Percentiles rank a stretch among this genome's conserved stretches.
Evolutionary conservation across 2,329 filamentous ascomycete species (phyloP).

Genomic region (Laburnicola sp.): DNA sequence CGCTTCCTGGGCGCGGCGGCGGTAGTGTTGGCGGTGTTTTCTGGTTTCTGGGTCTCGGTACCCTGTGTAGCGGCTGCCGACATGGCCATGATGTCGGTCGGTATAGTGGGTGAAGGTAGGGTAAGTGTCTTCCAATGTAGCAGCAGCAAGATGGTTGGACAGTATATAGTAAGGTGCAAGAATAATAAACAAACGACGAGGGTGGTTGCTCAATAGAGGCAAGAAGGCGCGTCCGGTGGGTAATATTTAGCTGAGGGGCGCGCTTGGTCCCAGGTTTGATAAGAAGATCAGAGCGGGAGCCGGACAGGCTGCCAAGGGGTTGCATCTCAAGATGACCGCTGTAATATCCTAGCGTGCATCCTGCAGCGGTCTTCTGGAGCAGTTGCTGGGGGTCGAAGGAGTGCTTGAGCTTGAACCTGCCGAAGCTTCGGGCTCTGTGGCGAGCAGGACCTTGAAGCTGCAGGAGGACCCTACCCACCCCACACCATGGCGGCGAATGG

Average conservation of each 20-base stretch:
- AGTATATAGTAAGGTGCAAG: slow-evolving; percentile 6
- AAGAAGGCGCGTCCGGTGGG: slow-evolving; percentile 37
- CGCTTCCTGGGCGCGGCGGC: slow-evolving; percentile 60
- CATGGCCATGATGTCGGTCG: slow-evolving; percentile 36
- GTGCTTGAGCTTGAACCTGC: slow-evolving; percentile 13
- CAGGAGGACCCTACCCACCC: slow-evolving; percentile 33
- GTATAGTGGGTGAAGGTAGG: slow-evolving; percentile 24
- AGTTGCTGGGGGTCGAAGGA: slow-evolving; percentile 8
- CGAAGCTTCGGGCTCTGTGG: slow-evolving; percentile 41
- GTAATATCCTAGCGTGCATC: slow-evolving; percentile 28
- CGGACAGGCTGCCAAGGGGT: slow-evolving; percentile 35
- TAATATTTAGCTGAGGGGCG: slow-evolving; percentile 44
- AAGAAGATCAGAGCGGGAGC: slow-evolving; percentile 45
- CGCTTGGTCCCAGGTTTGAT: slow-evolving; percentile 43
- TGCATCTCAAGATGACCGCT: slow-evolving; percentile 16
- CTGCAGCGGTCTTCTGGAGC: slow-evolving; percentile 25
- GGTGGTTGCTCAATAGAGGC: slow-evolving; percentile 8
- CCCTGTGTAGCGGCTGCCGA: slow-evolving; percentile 38
- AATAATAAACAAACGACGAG: slow-evolving; percentile 11
- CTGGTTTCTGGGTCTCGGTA: slow-evolving; percentile 38
- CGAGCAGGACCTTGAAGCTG: slow-evolving; percentile 24
- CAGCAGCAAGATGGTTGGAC: slow-evolving; percentile 37
- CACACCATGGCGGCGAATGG: slow-evolving; percentile 35
- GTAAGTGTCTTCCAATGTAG: slow-evolving; percentile 29
- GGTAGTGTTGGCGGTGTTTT: slow-evolving; percentile 33